phyloP scores from a whole-genome alignment of 2,329 filamentous ascomycete genomes.

The Gnomoniopsis smithogilvyi region DNA sequence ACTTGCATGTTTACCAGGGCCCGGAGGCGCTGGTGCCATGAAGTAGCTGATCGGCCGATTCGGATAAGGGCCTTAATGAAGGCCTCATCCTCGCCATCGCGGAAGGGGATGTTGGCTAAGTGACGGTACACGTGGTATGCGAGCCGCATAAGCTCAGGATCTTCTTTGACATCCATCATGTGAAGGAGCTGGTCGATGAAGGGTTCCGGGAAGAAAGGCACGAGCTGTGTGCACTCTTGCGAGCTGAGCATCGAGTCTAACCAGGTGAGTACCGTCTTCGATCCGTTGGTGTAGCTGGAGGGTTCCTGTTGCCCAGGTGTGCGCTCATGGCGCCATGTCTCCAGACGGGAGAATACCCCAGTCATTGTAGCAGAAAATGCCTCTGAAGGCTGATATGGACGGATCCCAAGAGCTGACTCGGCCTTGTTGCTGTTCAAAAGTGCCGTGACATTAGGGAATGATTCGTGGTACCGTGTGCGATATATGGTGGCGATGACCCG shows the following conservation, averaged over 20 bases:
- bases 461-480: conserved; percentile 90
- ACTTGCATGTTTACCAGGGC: conserved; percentile 98
- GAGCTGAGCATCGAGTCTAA: conserved; percentile 87
- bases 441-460: conserved; percentile 73
- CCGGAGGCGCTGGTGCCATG: conserved; percentile 93
- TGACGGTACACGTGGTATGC: conserved; percentile 98
- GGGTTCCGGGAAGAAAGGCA: conserved; percentile 83
- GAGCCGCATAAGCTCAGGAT: conserved; percentile 88
- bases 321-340: conserved; percentile 83
- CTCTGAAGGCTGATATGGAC: conserved; percentile 74
- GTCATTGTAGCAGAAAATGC: conserved; percentile 72
- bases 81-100: conserved; percentile 75
- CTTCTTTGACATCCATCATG: conserved; percentile 99
- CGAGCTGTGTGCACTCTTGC: conserved; percentile 86
- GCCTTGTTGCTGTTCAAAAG: conserved; percentile 77
- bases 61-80: conserved; percentile 85
- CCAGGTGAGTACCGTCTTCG: conserved; percentile 95
- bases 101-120: conserved; percentile 90
- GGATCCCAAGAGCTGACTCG: conserved; percentile 77
- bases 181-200: conserved; percentile 93
- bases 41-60: conserved; percentile 78
- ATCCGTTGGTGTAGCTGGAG: conserved; percentile 90
- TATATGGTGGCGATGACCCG: conserved; percentile 84
- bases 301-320: conserved; percentile 87
- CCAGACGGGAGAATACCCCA: conserved; percentile 74